A percentile compares a stretch with the other conserved stretches of the same genome.
Conservation (phyloP, 2,329 filamentous ascomycete species). For the Pyrenophora graminea region DNA sequence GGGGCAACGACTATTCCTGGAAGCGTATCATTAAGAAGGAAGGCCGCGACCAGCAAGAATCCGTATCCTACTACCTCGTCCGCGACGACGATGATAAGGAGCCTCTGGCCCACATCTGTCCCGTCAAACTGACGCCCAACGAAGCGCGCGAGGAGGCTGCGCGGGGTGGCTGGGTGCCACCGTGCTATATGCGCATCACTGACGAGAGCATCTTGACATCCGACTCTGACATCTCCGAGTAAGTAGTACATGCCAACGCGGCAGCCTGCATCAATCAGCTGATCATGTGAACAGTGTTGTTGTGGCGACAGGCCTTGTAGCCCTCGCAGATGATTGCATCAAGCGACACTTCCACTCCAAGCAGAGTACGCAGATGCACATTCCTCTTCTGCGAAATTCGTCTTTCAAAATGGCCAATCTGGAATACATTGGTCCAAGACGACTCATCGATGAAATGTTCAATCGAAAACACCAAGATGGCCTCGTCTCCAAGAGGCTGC, state of each 20-base stretch:
- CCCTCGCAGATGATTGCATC: conserved; percentile 90
- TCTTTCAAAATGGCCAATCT: conserved; percentile 59
- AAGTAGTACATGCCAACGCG: conserved; percentile 49
- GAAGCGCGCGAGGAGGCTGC: conserved; percentile 72
- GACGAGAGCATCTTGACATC: conserved; percentile 71
- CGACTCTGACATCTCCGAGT: conserved; percentile 85
- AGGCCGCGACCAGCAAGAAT: conserved; percentile 56
- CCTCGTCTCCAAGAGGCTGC: conserved; percentile 29
- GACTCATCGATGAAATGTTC: conserved; percentile 67
- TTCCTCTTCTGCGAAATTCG: conserved; percentile 56
- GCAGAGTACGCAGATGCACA: conserved; percentile 55
- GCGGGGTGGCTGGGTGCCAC: conserved; percentile 87
- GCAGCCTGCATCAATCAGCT: conserved; percentile 16
- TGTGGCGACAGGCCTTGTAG: conserved; percentile 84
- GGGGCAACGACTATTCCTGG: conserved; percentile 86
- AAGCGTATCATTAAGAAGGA: conserved; percentile 72
- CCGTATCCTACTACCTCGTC: conserved; percentile 79
- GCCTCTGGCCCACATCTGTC: conserved; percentile 80
- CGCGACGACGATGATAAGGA: conserved; percentile 65
- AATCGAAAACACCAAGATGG: conserved; percentile 49
- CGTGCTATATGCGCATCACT: conserved; percentile 87
- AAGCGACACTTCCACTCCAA: conserved; percentile 72
- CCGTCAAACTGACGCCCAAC: conserved; percentile 72
- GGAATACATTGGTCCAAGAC: conserved; percentile 65
- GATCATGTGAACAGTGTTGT: conserved; percentile 67